Evolutionary conservation across 208 protist species (phyloP).

Genomic region (Leishmania braziliensis): DNA sequence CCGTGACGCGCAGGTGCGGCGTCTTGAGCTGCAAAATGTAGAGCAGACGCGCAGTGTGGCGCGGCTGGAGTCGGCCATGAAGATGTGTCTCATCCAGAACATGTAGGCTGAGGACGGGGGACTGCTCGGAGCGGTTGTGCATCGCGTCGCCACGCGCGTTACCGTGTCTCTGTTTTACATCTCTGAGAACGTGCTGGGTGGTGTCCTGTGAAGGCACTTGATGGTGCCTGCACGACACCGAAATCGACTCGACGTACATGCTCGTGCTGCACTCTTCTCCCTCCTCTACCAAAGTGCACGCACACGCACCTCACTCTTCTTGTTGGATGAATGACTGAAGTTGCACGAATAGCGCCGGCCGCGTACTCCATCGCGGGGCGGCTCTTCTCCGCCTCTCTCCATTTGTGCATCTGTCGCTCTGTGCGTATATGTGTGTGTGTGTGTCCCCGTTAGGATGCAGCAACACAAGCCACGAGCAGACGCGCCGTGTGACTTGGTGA

Average conservation of each 20-base stretch:
- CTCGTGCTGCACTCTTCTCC: background rate
- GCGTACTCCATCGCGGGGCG: background rate
- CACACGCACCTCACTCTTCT: background rate
- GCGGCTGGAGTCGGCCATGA: slow-evolving; percentile 80
- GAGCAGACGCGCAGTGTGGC: slow-evolving; percentile 87
- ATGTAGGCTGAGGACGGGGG: background rate
- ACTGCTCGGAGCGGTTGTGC: background rate
- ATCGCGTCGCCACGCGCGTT: background rate
- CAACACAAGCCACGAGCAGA: background rate
- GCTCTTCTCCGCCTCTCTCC: background rate
- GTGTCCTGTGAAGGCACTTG: background rate
- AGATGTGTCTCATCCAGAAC: slow-evolving; percentile 65
- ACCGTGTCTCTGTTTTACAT: background rate
- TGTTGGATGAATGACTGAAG: background rate
- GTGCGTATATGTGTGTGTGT: slow-evolving; percentile 8
- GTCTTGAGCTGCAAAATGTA: slow-evolving; percentile 88
- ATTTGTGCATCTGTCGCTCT: background rate
- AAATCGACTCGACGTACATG: background rate
- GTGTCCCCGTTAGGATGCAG: background rate
- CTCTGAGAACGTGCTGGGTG: background rate
- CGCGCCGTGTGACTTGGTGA: background rate
- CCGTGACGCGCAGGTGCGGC: slow-evolving; percentile 71
- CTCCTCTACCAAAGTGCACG: background rate
- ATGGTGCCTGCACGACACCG: background rate
- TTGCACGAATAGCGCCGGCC: background rate